Evolutionary conservation across 108 stramenopile species (phyloP), one percentile per base, ranked within the genome.

Genomic region (Nitzschia inconspicua): DNA sequence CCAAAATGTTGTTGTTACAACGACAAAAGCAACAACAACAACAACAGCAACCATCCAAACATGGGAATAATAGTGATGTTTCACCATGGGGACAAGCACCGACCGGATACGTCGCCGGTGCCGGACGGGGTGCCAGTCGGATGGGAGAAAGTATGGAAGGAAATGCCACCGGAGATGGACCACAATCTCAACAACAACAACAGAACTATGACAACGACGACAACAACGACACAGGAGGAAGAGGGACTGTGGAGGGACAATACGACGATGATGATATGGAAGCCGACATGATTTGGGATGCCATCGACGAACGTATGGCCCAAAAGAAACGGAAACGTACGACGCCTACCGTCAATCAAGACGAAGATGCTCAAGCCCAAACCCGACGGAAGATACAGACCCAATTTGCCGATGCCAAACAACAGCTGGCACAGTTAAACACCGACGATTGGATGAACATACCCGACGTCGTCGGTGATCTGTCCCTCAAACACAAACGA

Each of bases 371-470:
- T 19, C 23, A 52, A 1, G 39, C n/a, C 20, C 31, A 47, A 4
- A 73, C 72, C 25, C 47, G 76, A 34, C 32, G 60, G 28, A 77
- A 87, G 28, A 96, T 97, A 57, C 84, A 91, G 7, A 91, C 94
- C 58, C 96, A 98, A 71, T 98, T 98, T 65, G 85, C 95, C 22
- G 97, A 99, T 58, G 72, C 96, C 35, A 98, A 98, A 73, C 75
- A 83, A 61, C 75, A 96, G 65, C 52, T 99, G 44, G 85, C 80
- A 1, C 68, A 70, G 30, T 90, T 99, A 25, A 79, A 90, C 2
- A 81, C 89, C 47, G 90, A 78, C n/a, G 88, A 96, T 58, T 99
- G 99, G 99, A 87, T 95, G 16, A 77, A 78, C 25, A 94, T 99
- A 23, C 99, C 99, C 2, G 99, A 99, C 44, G 70, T 57, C 9